Base-by-base conservation (phyloP, 2,329 filamentous ascomycete species). In the Grosmannia penicillata region DNA sequence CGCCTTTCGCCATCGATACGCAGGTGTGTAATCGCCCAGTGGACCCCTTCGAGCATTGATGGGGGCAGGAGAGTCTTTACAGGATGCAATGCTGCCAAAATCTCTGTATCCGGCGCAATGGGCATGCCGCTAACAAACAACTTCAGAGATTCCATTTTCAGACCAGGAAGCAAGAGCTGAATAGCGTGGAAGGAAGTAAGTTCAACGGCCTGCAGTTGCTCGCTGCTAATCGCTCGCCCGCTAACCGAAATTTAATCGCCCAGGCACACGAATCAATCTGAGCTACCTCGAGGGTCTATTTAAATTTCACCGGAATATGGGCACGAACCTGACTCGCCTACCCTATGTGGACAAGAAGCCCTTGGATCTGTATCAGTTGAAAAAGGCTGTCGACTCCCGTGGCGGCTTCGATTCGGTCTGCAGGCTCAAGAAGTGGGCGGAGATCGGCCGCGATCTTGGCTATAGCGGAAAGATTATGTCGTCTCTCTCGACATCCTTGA, bases 401-500 rank as follows among this genome's bases (percentile, higher is more conserved):
- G 91, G 91, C 33, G 91, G 91, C 4, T 98, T 98, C 50, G 87
- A 95, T 39, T 83, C 83, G 53, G 91, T 98, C 32, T 98, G 91
- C 69, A 95, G 94, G 59, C 71, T 80, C 40, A 98, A 98, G 62
- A 96, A 96, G 63, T 98, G 91, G 91, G 91, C 91, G 14, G 91
- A 98, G 58, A 96, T 98, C 49, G 91, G 91, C 25, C 78, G 91
- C 52, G 91, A 96, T 55, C 64, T 98, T 34, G 91, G 91, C 39
- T 98, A 98, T 60, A 96, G 89, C 54, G 91, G 91, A 54, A 98
- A 98, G 65, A 98, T 98, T 46, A 98, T 98, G 91, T 96, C 89
- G 3, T 96, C 91, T 8, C 65, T 98, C 33, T 98, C 91, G 6
- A 98, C 91, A 0, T 96, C 91, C 6, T 70, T 98, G 30, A 98